Base-by-base conservation (phyloP, 1,139 yeast genomes). In the Taphrina deformans region DNA sequence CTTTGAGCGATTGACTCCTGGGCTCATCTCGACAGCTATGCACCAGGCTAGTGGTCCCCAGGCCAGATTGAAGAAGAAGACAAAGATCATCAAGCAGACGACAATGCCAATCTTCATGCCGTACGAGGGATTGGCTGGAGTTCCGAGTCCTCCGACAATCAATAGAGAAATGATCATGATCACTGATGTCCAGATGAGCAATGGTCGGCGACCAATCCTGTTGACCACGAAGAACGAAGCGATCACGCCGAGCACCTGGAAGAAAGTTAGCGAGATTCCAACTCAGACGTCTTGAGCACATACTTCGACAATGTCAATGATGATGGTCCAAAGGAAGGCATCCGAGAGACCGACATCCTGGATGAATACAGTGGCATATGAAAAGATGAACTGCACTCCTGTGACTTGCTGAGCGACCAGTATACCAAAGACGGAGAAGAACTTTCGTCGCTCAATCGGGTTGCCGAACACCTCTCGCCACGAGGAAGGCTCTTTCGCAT, bases 1-100 rank as follows among this genome's bases (percentile, higher is more conserved):
- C 78, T 87, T 86, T 40, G 91, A 84, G 78, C 93, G 83, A 23
- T 55, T 55, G 21, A 38, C 53, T 5, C 62, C 60, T 69, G 88
- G 85, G 72, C 91, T 84, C 70, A 88, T 80, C 77, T 89, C 96
- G 44, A 93, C 87, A 65, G 86, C 83, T 70, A 88, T 85, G 66
- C 87, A 87, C 83, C 85, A 89, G 52, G 86, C 86, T 73, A 87
- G 83, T 72, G 95, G 93, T 69, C 93, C 96, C 95, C 96, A 89
- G 6, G 96, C 85, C 45, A 87, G 82, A 40, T 96, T 93, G 74
- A 89, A 89, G 79, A 83, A 85, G 83, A 87, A 87, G 69, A 90
- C 88, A 78, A 85, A 89, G 67, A 87, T 74, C 76, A 93, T 87
- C 38, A 91, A 84, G 71, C 89, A 82, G 72, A 88, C 86, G 74